phyloP scores from a whole-genome alignment of 768 basidiomycete species.

The Mycena rosella region DNA sequence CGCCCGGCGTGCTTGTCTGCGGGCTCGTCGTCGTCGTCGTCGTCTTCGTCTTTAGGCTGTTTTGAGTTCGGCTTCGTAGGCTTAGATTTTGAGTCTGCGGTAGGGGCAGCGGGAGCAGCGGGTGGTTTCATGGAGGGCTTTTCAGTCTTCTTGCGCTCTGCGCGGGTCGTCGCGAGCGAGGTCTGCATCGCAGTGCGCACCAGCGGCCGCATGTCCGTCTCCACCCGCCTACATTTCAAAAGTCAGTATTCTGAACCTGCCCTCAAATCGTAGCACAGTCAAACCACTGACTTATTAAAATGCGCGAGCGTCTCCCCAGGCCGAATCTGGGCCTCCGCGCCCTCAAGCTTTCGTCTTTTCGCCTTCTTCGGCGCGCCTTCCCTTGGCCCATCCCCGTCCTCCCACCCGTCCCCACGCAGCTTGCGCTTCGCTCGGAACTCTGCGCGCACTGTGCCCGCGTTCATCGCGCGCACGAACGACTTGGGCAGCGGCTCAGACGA shows the following conservation, averaged over 20 bases:
- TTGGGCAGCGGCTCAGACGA: slow-evolving; percentile 77
- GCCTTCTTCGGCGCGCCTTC: slow-evolving; percentile 30
- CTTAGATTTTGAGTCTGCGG: slow-evolving; percentile 32
- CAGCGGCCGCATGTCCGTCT: slow-evolving; percentile 75
- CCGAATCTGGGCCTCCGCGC: slow-evolving; percentile 57
- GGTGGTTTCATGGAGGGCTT: not conserved
- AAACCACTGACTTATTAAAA: slow-evolving; percentile 73
- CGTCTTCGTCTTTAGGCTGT: slow-evolving; percentile 19
- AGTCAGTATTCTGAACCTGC: not conserved
- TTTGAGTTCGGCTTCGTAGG: slow-evolving; percentile 39
- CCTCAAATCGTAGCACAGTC: too few species aligned
- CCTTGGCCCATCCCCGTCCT: slow-evolving; percentile 34
- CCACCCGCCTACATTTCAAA: slow-evolving; percentile 68
- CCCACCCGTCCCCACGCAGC: slow-evolving; percentile 19
- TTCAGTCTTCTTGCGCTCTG: slow-evolving; percentile 48
- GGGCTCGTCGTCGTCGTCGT: slow-evolving; percentile 29
- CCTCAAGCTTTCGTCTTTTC: slow-evolving; percentile 34
- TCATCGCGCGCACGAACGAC: slow-evolving; percentile 71
- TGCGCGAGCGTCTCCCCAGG: slow-evolving; percentile 80
- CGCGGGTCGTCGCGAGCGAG: slow-evolving; percentile 66
- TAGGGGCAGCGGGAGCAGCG: not conserved
- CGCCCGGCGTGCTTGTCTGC: slow-evolving; percentile 35
- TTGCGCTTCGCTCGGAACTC: slow-evolving; percentile 59
- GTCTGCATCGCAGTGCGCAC: slow-evolving; percentile 71
- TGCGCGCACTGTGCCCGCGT: slow-evolving; percentile 70